Conservation (phyloP, 495 filamentous ascomycete species). For the Penicillium angulare region DNA sequence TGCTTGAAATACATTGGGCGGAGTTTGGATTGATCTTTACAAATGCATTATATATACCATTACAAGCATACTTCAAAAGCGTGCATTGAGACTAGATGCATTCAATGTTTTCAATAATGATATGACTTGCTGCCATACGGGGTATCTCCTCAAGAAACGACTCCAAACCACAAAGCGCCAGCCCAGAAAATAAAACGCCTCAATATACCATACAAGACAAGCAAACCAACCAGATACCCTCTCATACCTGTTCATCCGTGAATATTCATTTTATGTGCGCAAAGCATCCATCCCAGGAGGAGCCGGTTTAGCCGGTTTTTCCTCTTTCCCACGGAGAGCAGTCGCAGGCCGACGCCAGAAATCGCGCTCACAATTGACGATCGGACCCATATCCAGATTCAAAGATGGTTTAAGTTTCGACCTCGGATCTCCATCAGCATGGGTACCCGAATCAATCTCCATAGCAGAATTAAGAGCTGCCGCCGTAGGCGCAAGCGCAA, state of each 20-base stretch:
- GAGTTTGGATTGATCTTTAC: slow-evolving; percentile 16
- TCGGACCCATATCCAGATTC: slow-evolving; percentile 44
- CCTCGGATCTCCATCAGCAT: slow-evolving; percentile 28
- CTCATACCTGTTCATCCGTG: slow-evolving; percentile 3
- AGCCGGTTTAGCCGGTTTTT: slow-evolving; percentile 22
- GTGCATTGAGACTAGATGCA: neutral
- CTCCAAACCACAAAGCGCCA: slow-evolving; percentile 23
- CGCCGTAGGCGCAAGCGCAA: neutral
- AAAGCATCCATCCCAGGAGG: slow-evolving; percentile 29
- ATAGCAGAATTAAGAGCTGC: slow-evolving; percentile 20
- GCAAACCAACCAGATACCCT: slow-evolving; percentile 24
- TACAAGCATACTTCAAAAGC: no score
- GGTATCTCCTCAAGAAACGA: slow-evolving; percentile 41
- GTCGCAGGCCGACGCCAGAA: slow-evolving; percentile 39
- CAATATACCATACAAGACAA: slow-evolving; percentile 3
- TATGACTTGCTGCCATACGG: slow-evolving; percentile 22
- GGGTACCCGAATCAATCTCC: slow-evolving; percentile 34
- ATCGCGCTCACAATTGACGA: slow-evolving; percentile 48
- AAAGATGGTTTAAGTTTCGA: slow-evolving; percentile 24
- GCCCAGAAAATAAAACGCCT: slow-evolving; percentile 16
- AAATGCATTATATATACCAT: slow-evolving; percentile 3
- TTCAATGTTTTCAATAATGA: slow-evolving; percentile 13
- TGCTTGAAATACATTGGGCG: slow-evolving; percentile 22
- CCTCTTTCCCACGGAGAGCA: slow-evolving; percentile 25
- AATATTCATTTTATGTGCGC: slow-evolving; percentile 21